Base-by-base conservation (phyloP, 1,139 yeast species). In the Groenewaldozyma auringiensis region DNA sequence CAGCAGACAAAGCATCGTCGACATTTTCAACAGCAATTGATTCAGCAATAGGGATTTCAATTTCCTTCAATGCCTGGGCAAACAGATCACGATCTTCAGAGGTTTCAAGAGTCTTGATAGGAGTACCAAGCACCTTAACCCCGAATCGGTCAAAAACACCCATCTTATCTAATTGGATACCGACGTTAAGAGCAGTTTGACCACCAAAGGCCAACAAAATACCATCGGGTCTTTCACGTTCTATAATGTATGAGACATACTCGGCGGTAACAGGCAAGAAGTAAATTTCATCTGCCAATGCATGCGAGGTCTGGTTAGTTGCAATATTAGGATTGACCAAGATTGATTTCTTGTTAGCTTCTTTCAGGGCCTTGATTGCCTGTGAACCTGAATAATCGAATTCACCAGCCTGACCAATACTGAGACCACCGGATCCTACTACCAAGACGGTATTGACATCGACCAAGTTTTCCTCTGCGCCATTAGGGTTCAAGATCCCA, bases 371-470 rank as follows among this genome's bases (percentile, higher is more conserved):
- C 68, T 89, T 89, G 64, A 89, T 89, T 44, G 97, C 97, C 69
- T 89, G 97, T 18, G 96, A 88, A 17, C 63, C 49, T 36, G 96
- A 86, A 69, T 92, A 92, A 67, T 92, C 99, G 59, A 92, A 92
- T 68, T 92, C 99, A 59, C 99, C 99, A 41, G 99, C 99, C 69
- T 92, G 99, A 48, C 99, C 99, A 63, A 92, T 92, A 45, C 96
- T 85, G 51, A 92, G 75, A 41, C 98, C 99, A 62, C 99, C 99
- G 3, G 97, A 89, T 20, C 98, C 98, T 62, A 92, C 84, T 48
- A 92, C 88, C 53, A 92, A 76, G 18, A 92, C 97, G 59, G 87
- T 86, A 50, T 81, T 74, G 42, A 88, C 96, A 54, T 89, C 95
- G 41, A 88, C 95, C 50, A 86, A 70, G 51, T 74, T 69, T 47